Base-by-base conservation (phyloP, 2,329 filamentous ascomycete species). In the Cryoendolithus antarcticus region DNA sequence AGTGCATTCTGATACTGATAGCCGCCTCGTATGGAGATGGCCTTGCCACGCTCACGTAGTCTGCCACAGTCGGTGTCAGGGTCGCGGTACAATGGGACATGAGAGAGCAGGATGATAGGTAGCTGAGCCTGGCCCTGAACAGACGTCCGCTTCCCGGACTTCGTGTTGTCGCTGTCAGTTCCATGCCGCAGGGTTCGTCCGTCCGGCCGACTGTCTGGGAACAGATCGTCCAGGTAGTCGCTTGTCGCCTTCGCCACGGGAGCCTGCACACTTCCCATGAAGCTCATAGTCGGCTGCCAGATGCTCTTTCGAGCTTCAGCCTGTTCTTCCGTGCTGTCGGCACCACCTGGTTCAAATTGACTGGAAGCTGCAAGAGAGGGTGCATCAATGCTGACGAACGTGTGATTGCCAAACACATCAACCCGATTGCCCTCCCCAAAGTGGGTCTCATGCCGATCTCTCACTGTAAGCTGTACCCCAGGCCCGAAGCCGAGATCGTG, bases 1-100 rank as follows among this genome's bases (percentile, higher is more conserved):
- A 98, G 74, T 2, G 95, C 89, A 52, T 95, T 98, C 59, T 96
- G 89, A 56, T 98, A 98, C 59, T 98, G 91, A 55, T 95, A 95
- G 9, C 91, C 91, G 10, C 69, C 71, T 7, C 74, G 66, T 10
- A 98, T 77, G 2, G 72, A 72, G 43, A 98, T 83, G 15, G 88
- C 78, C 48, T 91, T 93, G 66, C 78, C 89, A 47, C 76, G 82
- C 63, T 98, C 91, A 44, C 91, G 78, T 35, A 80, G 65, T 1
- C 85, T 86, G 1, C 91, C 91, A 58, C 91, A 98, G 1, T 86
- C 85, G 1, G 86, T 93, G 4, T 82, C 84, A 1, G 80, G 75
- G 0, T 76, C 71, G 44, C 91, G 80, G 54, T 85, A 95, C 6
- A 98, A 67, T 1, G 91, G 91, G 0, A 96, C 86, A 53, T 98